Evolutionary conservation across 495 filamentous ascomycete genomes (phyloP).

Genomic region (Xylaria intraflava): DNA sequence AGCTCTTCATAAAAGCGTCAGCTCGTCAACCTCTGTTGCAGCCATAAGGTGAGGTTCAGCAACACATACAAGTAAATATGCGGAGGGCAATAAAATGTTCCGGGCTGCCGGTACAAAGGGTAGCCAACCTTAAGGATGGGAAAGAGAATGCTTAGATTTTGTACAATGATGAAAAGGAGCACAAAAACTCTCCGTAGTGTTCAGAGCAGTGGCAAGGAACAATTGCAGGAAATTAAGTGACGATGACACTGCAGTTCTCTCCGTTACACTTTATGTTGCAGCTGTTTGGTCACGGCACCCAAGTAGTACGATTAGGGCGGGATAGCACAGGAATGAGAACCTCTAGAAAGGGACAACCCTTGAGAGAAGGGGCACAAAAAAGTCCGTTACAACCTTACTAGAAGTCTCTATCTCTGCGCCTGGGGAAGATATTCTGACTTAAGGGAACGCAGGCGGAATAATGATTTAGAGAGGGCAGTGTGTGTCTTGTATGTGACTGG

Average conservation of each 20-base stretch:
- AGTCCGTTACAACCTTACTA: not conserved
- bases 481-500: slow-evolving; percentile 19
- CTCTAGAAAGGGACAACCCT: slow-evolving; percentile 1
- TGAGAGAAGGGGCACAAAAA: not conserved
- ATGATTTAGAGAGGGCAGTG: slow-evolving; percentile 10
- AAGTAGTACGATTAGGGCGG: slow-evolving; percentile 10
- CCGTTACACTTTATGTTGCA: not conserved
- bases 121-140: not conserved
- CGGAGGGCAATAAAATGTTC: not conserved
- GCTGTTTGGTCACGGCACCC: not conserved
- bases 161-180: not conserved
- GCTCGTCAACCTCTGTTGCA: not conserved
- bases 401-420: slow-evolving; percentile 1
- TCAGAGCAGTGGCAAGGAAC: not conserved
- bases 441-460: not conserved
- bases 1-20: not conserved
- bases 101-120: not conserved
- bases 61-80: not conserved
- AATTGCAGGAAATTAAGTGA: not conserved
- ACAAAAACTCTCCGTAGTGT: not conserved
- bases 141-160: no score
- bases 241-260: slow-evolving; percentile 4
- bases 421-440: not conserved
- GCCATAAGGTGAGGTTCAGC: not conserved
- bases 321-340: slow-evolving; percentile 8